Base-by-base conservation (phyloP, 1,139 yeast genomes). In the Yamadazyma dendronema region DNA sequence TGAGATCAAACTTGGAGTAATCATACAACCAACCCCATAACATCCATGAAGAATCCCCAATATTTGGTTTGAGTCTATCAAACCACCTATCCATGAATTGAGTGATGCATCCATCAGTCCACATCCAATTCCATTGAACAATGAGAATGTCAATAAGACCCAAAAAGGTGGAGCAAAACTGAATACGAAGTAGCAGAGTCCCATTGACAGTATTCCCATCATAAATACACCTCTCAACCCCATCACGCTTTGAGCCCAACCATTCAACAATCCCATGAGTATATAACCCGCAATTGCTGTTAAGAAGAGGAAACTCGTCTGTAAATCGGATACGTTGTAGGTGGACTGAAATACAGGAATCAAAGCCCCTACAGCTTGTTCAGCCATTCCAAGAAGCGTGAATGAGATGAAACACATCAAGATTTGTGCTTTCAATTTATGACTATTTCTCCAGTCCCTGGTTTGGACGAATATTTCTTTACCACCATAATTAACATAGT, bases 1-100 rank as follows among this genome's bases (percentile, higher is more conserved):
- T 0, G 82, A 69, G n/a, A 78, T 72, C 17, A 77, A 44, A 4
- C 80, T 74, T 0, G 92, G 89, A 1, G 86, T 72, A 0, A 79
- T 61, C 66, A 82, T 74, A 34, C 86, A 78, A 1, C 89, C 88
- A 5, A 80, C 56, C 0, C 90, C 90, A 52, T 80, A 83, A 43
- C 74, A 69, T 0, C 87, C 84, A 59, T 83, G 92, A 46, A 82
- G 54, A 0, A 79, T 56, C 1, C 90, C 90, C 59, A 83, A 61
- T 17, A 81, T 54, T 50, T 80, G 84, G 54, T 82, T 82, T 28
- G 80, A 72, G 44, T 77, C 77, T 5, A 56, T 65, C 36, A 83
- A 59, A 24, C 64, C 64, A 0, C 87, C 84, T 52, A 81, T 65
- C 67, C 81, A 74, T 7, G 79, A 70, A 49, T 79, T 81, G 40